A percentile compares a stretch with the other conserved stretches of the same genome.
Evolutionary conservation across 129 eudicot species (phyloP).

Genomic region (Chrysanthemum lavandulifolium): DNA sequence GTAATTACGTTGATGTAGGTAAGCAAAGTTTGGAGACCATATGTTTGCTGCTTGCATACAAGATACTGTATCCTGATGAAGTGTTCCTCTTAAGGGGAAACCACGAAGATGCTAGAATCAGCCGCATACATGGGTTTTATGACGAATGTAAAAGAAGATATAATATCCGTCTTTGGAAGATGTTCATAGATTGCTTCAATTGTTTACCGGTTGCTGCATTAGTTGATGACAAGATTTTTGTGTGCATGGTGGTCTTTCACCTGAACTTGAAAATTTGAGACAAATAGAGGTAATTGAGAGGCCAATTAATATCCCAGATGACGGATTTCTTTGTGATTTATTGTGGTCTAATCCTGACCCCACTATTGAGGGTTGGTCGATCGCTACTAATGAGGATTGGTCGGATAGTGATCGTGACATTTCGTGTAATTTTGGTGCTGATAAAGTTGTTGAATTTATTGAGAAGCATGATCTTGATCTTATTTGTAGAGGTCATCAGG

Average conservation of each 20-base stretch:
- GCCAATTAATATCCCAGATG: constrained; percentile 74
- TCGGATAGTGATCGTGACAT: constrained; percentile 76
- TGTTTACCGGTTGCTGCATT: constrained; percentile 85
- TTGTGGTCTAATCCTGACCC: constrained; percentile 82
- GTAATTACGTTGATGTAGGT: constrained; percentile 88
- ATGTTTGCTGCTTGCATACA: constrained; percentile 78
- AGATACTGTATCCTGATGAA: constrained; percentile 69
- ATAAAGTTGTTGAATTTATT: constrained; percentile 49
- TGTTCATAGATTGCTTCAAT: constrained; percentile 78
- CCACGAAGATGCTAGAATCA: constrained; percentile 88
- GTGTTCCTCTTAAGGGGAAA: constrained; percentile 76
- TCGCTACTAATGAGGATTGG: constrained; percentile 28
- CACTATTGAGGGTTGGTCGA: constrained; percentile 61
- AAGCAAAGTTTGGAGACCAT: constrained; percentile 91
- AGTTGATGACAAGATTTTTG: constrained; percentile 78
- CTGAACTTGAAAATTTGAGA: constrained; percentile 50
- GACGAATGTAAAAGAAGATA: constrained; percentile 89
- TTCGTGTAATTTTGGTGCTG: constrained; percentile 80
- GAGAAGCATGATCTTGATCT: constrained; percentile 59
- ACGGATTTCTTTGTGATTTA: constrained; percentile 77
- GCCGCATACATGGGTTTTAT: constrained; percentile 72
- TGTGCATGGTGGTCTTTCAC: constrained; percentile 96
- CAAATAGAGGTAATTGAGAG: constrained; percentile 62
- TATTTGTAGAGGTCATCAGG: constrained; percentile 91
- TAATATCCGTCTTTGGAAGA: constrained; percentile 83